phyloP scores from a whole-genome alignment of 352 stramenopile species.

The Phytopythium aichiense region DNA sequence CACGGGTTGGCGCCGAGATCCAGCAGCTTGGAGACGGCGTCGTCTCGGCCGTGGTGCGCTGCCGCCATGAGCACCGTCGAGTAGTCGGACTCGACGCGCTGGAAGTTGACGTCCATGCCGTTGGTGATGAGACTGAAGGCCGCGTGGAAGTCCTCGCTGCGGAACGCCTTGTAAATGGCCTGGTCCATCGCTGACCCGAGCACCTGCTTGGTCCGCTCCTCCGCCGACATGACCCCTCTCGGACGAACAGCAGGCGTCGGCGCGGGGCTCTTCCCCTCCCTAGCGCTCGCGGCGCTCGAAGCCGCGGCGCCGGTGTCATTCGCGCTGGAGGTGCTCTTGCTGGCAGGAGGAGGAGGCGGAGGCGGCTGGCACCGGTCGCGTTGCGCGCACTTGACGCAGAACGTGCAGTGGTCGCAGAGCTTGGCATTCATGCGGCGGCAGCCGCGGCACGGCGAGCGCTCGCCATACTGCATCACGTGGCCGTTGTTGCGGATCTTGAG shows the following conservation, averaged over 20 bases:
- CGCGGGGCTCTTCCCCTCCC: slow-evolving; percentile 15
- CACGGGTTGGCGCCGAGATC: slow-evolving; percentile 60
- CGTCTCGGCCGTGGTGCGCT: slow-evolving; percentile 75
- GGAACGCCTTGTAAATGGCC: slow-evolving; percentile 77
- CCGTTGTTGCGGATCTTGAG: slow-evolving; percentile 66
- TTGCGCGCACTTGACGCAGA: slow-evolving; percentile 73
- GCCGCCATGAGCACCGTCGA: slow-evolving; percentile 76
- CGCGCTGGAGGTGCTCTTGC: background rate
- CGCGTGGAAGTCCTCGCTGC: slow-evolving; percentile 71
- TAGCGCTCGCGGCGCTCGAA: background rate
- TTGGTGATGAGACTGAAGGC: slow-evolving; percentile 80
- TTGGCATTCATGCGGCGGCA: slow-evolving; percentile 78
- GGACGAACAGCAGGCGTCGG: slow-evolving; percentile 7
- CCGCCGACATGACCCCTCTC: slow-evolving; percentile 39
- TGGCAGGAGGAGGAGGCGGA: background rate
- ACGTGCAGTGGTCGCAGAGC: slow-evolving; percentile 57
- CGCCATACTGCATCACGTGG: slow-evolving; percentile 70
- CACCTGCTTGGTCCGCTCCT: slow-evolving; percentile 71
- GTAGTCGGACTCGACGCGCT: slow-evolving; percentile 70
- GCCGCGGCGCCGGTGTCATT: background rate
- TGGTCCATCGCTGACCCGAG: slow-evolving; percentile 82
- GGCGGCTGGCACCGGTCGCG: slow-evolving; percentile 51
- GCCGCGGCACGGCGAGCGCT: slow-evolving; percentile 55
- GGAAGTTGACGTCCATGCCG: slow-evolving; percentile 85
- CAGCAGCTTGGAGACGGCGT: slow-evolving; percentile 60